Conservation (phyloP, 192 early-diverging fungal species). For the Backusella luteola region DNA sequence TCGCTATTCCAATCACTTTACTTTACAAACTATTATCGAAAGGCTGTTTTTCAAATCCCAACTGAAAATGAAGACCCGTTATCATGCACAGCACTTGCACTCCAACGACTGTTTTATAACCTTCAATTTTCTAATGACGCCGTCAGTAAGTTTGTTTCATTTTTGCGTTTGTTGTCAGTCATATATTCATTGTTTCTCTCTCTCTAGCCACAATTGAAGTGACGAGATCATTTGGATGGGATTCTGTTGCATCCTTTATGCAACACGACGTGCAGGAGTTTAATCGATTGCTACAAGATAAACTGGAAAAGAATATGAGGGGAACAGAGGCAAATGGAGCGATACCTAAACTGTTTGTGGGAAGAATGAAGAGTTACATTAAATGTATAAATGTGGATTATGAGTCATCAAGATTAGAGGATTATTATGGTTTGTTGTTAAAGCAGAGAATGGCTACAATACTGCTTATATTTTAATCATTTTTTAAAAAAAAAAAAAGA, state of each 20-base stretch:
- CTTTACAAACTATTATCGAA: slow-evolving; percentile 94
- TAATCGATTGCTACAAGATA: slow-evolving; percentile 95
- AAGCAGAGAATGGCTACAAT: not conserved
- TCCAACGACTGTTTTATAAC: slow-evolving; percentile 95
- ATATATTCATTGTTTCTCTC: not conserved
- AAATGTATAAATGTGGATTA: slow-evolving; percentile 93
- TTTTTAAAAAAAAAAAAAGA: slow-evolving; percentile 48
- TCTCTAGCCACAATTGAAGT: slow-evolving; percentile 75
- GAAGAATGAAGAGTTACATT: slow-evolving; percentile 97
- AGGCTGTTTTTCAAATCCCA: slow-evolving; percentile 89
- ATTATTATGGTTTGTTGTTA: slow-evolving; percentile 75
- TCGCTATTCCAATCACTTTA: slow-evolving; percentile 95
- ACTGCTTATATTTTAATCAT: not conserved
- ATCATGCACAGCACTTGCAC: slow-evolving; percentile 81
- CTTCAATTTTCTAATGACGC: slow-evolving; percentile 70
- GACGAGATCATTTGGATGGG: slow-evolving; percentile 98
- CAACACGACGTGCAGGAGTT: slow-evolving; percentile 99
- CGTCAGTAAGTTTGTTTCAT: slow-evolving; percentile 47
- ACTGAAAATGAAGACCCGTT: slow-evolving; percentile 85
- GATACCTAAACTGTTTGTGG: slow-evolving; percentile 86
- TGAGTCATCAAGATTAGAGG: slow-evolving; percentile 90
- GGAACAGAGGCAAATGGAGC: slow-evolving; percentile 88
- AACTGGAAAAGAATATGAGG: slow-evolving; percentile 97
- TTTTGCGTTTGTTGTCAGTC: not conserved
- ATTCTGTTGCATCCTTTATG: slow-evolving; percentile 89